Percentiles rank a stretch among this genome's conserved stretches.
Conservation (phyloP, 73 alveolate species). For the Paramecium biaurelia region DNA sequence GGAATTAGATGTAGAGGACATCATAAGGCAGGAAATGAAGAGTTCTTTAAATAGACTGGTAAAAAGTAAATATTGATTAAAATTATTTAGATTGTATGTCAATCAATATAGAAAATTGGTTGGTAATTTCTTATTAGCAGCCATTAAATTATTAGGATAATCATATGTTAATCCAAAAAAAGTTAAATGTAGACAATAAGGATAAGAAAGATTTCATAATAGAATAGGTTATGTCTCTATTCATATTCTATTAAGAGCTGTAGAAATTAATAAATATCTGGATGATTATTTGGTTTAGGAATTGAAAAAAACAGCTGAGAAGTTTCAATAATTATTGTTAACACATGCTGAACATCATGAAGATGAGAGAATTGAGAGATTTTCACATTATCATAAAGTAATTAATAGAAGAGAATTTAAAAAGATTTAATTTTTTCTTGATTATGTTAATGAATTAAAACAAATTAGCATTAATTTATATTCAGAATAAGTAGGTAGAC, state of each 20-base stretch:
- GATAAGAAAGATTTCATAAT: background rate
- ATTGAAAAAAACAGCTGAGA: background rate
- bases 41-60: background rate
- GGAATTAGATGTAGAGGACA: background rate
- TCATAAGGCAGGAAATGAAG: slow-evolving; percentile 1
- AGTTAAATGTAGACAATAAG: background rate
- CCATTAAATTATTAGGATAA: background rate
- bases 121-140: background rate
- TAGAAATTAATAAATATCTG: background rate
- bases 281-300: background rate
- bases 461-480: background rate
- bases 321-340: background rate
- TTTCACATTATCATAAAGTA: background rate
- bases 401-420: background rate
- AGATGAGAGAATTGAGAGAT: background rate
- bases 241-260: background rate
- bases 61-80: background rate
- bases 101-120: background rate
- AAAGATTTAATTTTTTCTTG: background rate
- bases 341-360: background rate
- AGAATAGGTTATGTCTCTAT: slow-evolving; percentile 1
- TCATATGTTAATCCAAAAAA: background rate
- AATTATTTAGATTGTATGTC: background rate
- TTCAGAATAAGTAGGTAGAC: background rate
- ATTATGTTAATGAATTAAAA: slow-evolving; percentile 10